phyloP scores from a whole-genome alignment of 1,139 yeast genomes.

The Nakaseomyces uthaithaninus region DNA sequence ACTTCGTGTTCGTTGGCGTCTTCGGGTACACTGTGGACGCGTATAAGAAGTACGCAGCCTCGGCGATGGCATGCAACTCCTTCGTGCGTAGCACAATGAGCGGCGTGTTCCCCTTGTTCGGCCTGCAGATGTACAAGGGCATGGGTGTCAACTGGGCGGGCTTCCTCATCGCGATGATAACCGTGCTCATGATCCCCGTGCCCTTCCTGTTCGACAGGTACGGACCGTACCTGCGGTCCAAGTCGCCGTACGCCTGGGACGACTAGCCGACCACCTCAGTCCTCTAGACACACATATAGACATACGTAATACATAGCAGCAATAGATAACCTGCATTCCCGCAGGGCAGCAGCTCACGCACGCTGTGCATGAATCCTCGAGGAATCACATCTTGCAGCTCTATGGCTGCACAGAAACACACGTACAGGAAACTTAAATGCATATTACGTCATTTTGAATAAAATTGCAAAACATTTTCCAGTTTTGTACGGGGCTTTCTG shows the following conservation, averaged over 20 bases:
- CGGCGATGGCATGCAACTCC: conserved; percentile 75
- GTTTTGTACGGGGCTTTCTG: neutral
- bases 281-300: too few relatives aligned
- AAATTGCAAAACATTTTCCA: too few relatives aligned
- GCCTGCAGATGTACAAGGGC: conserved; percentile 45
- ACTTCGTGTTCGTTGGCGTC: conserved; percentile 48
- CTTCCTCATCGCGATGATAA: conserved; percentile 47
- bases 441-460: neutral
- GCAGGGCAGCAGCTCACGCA: too few relatives aligned
- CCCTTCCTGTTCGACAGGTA: conserved; percentile 64
- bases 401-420: neutral
- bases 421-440: neutral
- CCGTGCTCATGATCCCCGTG: conserved; percentile 54
- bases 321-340: too few relatives aligned
- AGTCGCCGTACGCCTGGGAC: conserved; percentile 46
- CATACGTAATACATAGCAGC: too few relatives aligned
- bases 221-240: conserved; percentile 55
- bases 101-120: conserved; percentile 70
- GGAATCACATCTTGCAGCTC: too few relatives aligned
- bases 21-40: conserved; percentile 58
- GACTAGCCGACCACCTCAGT: conserved; percentile 11
- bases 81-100: conserved; percentile 62
- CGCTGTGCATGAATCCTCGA: too few relatives aligned
- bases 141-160: conserved; percentile 62
- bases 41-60: conserved; percentile 58